Evolutionary conservation across 768 basidiomycete species (phyloP), one percentile per base, ranked within the genome.

Genomic region (Pholiota molesta): DNA sequence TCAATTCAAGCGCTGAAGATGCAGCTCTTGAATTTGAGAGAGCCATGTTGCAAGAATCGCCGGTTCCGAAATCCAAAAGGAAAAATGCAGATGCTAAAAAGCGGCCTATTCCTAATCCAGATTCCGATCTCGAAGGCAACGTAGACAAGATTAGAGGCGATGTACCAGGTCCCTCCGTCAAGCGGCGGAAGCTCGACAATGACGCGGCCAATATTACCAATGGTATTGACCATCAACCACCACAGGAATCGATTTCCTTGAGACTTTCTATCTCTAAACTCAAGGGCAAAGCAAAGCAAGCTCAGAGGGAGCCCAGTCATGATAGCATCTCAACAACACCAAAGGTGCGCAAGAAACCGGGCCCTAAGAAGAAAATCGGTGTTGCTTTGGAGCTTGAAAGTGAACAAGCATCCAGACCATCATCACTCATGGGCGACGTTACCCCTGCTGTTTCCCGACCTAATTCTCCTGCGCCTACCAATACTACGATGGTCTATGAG

Each of bases 401-500:
- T 67, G 80, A 73, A 67, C 69, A 81, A 61, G 81, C 77, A 42
- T 83, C 82, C 55, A 76, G 79, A 61, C 85, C 89, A 19, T 78
- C 84, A 45, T 84, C 86, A 19, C 75, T 85, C 29, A 80, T 86
- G 26, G 87, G 88, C n/a, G 91, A 92, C 75, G 78, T 81, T 13
- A 90, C 91, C 7, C 90, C 91, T 19, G 78, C 78, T 11, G 80
- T 83, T 54, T 94, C 92, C 6, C 79, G 89, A n/a, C 88, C 89
- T 26, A 74, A 83, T 47, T 92, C 91, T 11, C 92, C 92, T 5
- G 79, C 81, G 2, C 83, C 84, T 0, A 77, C 77, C 52, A 79
- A 79, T 17, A 84, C 86, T 21, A 79, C 85, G 5, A 81, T 88
- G 37, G 83, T 93, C 26, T 93, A 87, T 66, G 90, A 91, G 61